Base-by-base conservation (phyloP, 768 basidiomycete species). In the Pleurotus ostreatus region DNA sequence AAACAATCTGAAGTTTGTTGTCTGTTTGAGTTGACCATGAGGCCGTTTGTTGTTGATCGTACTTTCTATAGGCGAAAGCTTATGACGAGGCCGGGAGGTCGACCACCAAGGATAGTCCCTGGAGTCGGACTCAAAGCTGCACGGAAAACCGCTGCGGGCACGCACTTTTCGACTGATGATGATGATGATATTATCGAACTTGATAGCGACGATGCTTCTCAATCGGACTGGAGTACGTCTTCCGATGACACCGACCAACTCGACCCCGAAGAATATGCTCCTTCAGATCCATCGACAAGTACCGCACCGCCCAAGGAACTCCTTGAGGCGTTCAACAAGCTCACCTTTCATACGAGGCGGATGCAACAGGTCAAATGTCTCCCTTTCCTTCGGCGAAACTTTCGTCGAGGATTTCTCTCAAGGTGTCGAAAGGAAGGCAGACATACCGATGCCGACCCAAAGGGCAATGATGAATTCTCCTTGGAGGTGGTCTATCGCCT, bases 341-440 rank as follows among this genome's bases (percentile, higher is more conserved):
- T 77, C 15, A 66, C 67, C 0, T 62, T 68, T 1, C 58, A 70
- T 1, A 60, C 65, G 2, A 57, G 73, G 43, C 72, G 71, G 16
- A 70, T 81, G 66, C 74, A 74, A 37, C 64, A 63, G 20, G 68
- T 70, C 9, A 60, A 58, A 13, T 71, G 70, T 49, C 72, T 86
- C 4, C 86, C 86, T 0, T 88, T 88, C 63, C 70, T 85, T 18
- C 69, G 65, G 23, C 79, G 82, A 9, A 82, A 80, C 60, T 61
- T 88, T 15, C 71, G 74, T 12, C 61, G 48, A 2, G 80, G 81
- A 1, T 88, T 88, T 62, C 58, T 55, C n/a, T 39, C 58, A 16
- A 71, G 71, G 30, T 55, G 22, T 20, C 30, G 8, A 34, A 34
- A 34, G 2, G 30, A 34, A 34, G 30, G 6, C 46, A 39, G 15